Base-by-base conservation (phyloP, 306 rosid genomes). In the Cucurbita moschata region DNA sequence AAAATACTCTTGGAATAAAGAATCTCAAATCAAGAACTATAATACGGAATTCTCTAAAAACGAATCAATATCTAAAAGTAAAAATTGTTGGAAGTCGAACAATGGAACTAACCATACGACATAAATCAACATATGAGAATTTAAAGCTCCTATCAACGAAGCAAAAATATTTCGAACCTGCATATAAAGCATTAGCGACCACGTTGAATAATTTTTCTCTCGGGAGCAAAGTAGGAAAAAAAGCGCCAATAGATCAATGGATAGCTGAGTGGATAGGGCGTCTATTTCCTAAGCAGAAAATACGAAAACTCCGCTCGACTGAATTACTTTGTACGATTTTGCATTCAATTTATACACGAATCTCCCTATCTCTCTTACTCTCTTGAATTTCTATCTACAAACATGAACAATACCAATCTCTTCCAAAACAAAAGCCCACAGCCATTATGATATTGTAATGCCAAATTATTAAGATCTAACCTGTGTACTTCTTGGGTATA, bases 321-420 rank as follows among this genome's bases (percentile, higher is more conserved):
- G 76, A 73, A 60, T 79, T 76, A 63, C 71, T 84, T 66, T 67
- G 79, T 72, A 82, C 42, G 53, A 70, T 67, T 55, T 57, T 67
- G 77, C 42, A 65, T 77, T 79, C 78, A 79, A 77, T 76, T 82
- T 86, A 82, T 76, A 79, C 75, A 68, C 44, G 71, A 55, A 79
- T 77, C 73, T 77, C 71, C 64, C 60, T 63, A 21, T n/a, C 70
- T 64, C 51, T 40, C 51, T 47, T 47, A 37, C 19, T 12, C 52
- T 21, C 40, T 55, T 55, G 52, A 72, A 55, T 72, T 71, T 55
- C 76, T 72, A 72, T 72, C 76, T 54, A 72, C 76, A 72, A 4
- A 72, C 62, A 39, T 72, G 65, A 55, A 18, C 76, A 51, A 35
- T 30, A 72, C 37, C 38, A 53, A 55, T 56, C 21, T 72, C 21